Evolutionary conservation across 805 yeast species (phyloP).

Genomic region (Candida awuae): DNA sequence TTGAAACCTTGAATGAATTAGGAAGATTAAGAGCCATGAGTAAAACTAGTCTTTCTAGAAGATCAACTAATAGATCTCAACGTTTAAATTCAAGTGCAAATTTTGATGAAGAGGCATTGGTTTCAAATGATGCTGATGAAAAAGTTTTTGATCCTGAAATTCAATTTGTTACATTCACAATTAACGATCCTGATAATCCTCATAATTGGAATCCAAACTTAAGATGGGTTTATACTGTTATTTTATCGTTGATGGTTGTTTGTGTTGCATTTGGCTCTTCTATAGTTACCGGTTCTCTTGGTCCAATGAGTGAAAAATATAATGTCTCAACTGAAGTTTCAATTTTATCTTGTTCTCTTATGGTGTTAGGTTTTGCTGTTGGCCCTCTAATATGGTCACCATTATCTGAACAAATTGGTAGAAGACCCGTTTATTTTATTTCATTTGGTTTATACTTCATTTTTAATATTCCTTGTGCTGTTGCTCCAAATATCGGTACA

Average conservation of each 20-base stretch:
- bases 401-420: constrained; percentile 73
- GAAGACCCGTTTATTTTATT: constrained; percentile 74
- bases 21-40: constrained; percentile 41
- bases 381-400: constrained; percentile 93
- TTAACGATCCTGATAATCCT: constrained; percentile 84
- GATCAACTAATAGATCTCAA: constrained; percentile 9
- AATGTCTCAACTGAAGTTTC: constrained; percentile 74
- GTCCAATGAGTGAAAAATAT: constrained; percentile 55
- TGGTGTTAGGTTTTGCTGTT: constrained; percentile 82
- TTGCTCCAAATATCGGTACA: constrained; percentile 75
- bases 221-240: constrained; percentile 61
- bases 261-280: constrained; percentile 93
- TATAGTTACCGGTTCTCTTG: constrained; percentile 79
- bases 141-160: constrained; percentile 48
- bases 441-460: constrained; percentile 68
- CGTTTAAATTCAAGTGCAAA: constrained; percentile 16
- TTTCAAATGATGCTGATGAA: constrained; percentile 5
- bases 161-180: constrained; percentile 75
- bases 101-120: constrained; percentile 17
- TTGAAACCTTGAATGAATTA: constrained; percentile 55
- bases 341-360: constrained; percentile 68
- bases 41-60: constrained; percentile 14
- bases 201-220: constrained; percentile 61
- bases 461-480: constrained; percentile 82
- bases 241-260: constrained; percentile 66